Conservation (phyloP, 192 early-diverging fungal genomes). For the Fimicolochytrium jonesii region DNA sequence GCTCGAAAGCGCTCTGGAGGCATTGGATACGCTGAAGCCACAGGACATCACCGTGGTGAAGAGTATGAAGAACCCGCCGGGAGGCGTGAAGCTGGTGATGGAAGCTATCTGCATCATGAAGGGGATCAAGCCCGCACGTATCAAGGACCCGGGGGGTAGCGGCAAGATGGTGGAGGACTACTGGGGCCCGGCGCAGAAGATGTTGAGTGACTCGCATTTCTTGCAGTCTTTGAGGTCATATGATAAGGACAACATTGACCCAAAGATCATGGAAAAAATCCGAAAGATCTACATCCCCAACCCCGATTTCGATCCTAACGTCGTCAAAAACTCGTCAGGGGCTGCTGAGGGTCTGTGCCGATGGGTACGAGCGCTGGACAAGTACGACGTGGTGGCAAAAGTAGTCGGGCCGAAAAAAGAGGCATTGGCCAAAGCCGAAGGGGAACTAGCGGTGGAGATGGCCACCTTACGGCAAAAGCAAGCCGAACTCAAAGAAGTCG, state of each 20-base stretch:
- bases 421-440: constrained; percentile 54
- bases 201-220: constrained; percentile 52
- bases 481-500: constrained; percentile 57
- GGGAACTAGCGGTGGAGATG: constrained; percentile 53
- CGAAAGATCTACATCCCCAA: constrained; percentile 55
- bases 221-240: constrained; percentile 47
- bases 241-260: constrained; percentile 62
- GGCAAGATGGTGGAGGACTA: constrained; percentile 65
- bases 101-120: constrained; percentile 63
- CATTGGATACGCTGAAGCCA: constrained; percentile 55
- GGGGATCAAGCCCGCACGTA: constrained; percentile 53
- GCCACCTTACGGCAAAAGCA: constrained; percentile 51
- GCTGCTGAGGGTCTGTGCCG: constrained; percentile 55
- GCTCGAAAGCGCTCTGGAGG: constrained; percentile 52
- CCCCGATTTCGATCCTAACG: constrained; percentile 60
- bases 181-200: constrained; percentile 54
- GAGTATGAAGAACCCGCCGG: constrained; percentile 58
- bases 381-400: constrained; percentile 58
- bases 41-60: constrained; percentile 55
- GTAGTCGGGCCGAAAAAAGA: constrained; percentile 58
- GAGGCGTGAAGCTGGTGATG: constrained; percentile 57
- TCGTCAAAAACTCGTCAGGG: constrained; percentile 58
- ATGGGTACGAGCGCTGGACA: constrained; percentile 58
- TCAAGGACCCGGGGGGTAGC: constrained; percentile 58
- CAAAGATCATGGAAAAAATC: constrained; percentile 54